Base-by-base conservation (phyloP, 106 monocot genomes). In the Acorus calamus region DNA sequence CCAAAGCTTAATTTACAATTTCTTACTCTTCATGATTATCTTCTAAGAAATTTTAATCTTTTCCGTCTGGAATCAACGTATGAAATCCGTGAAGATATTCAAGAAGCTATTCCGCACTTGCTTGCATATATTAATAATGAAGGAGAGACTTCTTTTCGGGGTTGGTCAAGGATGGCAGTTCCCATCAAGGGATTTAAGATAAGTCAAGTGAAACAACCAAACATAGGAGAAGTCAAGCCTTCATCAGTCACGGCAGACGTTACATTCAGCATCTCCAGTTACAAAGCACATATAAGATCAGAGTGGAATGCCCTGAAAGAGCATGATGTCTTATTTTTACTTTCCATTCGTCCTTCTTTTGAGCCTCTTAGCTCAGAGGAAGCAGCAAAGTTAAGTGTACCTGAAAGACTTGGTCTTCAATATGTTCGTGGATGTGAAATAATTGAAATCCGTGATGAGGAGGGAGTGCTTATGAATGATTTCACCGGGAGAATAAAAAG, bases 81-180 rank as follows among this genome's bases (percentile, higher is more conserved):
- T 71, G 98, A 98, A 73, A 98, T 98, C 67, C 85, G 98, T 61
- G 98, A 98, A 76, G 98, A 98, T 81, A 92, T 98, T 60, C 98
- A 98, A 56, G 98, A 92, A 72, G 98, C 98, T 44, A 76, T 92
- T 69, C 98, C 98, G 62, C 98, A 98, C 70, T 85, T 98, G 47
- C 88, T 88, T 59, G 74, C 98, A 13, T 85, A 88, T 60, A 88
- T 98, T 60, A 92, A 98, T 71, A 98, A 69, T 66, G 98, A 98
- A 59, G 98, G 98, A 62, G 98, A 98, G 57, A 77, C 88, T 63
- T 85, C 88, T 10, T 98, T 98, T n/a, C 82, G 98, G 46, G 98
- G 98, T 46, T 98, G 98, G 98, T 98, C 98, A 59, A 91, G 98
- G 77, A 98, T 98, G 98, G 98, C 98, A 44, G 98, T 98, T 52